A percentile compares a stretch with the other conserved stretches of the same genome.
Conservation (phyloP, 2,329 filamentous ascomycete genomes). For the Malbranchea cinnamomea region DNA sequence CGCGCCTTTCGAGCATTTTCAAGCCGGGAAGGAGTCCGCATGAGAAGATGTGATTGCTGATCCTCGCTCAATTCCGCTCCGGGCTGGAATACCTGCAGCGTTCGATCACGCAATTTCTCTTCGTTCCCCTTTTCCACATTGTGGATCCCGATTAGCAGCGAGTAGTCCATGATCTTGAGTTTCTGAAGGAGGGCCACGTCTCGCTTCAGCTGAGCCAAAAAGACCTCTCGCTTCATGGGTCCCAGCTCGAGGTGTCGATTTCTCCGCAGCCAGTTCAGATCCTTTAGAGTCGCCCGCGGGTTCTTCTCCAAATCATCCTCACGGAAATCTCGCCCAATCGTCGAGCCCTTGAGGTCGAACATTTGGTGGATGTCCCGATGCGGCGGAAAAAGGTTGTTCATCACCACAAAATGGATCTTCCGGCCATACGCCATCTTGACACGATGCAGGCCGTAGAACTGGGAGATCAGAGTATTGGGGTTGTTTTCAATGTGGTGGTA, state of each 20-base stretch:
- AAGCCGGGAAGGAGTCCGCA: slow-evolving; percentile 82
- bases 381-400: slow-evolving; percentile 98
- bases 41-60: slow-evolving; percentile 48
- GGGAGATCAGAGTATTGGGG: slow-evolving; percentile 89
- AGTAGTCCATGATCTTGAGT: slow-evolving; percentile 98
- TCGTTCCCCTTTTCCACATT: slow-evolving; percentile 83
- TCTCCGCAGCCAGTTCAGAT: slow-evolving; percentile 87
- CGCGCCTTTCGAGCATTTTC: slow-evolving; percentile 83
- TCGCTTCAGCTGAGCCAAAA: slow-evolving; percentile 73
- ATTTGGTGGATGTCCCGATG: slow-evolving; percentile 95
- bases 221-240: slow-evolving; percentile 71
- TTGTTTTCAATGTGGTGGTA: slow-evolving; percentile 86
- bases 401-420: slow-evolving; percentile 98
- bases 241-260: slow-evolving; percentile 79
- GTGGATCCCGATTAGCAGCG: slow-evolving; percentile 84
- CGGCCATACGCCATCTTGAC: slow-evolving; percentile 97
- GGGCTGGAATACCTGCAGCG: slow-evolving; percentile 84
- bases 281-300: slow-evolving; percentile 83
- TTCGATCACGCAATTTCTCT: slow-evolving; percentile 81
- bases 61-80: slow-evolving; percentile 57
- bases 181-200: slow-evolving; percentile 78
- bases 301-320: slow-evolving; percentile 82
- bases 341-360: slow-evolving; percentile 94
- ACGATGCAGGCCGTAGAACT: slow-evolving; percentile 92
- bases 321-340: slow-evolving; percentile 76